These are phyloP conservation scores for Pseudogymnoascus sp. DNA, from an alignment of 2,329 filamentous ascomycete species.

Conservation along the genomic window DNA sequence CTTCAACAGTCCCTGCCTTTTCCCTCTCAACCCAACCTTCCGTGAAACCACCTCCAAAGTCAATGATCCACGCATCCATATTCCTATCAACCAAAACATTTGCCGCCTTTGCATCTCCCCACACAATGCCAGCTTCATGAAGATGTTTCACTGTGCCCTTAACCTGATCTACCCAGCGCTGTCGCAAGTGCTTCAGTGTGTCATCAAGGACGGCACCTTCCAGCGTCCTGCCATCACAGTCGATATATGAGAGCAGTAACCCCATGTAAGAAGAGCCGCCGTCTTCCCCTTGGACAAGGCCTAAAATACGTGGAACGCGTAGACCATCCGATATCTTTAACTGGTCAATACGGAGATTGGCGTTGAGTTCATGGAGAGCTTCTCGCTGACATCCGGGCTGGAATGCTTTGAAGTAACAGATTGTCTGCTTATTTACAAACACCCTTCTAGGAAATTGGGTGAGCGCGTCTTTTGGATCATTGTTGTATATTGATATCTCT, in stretches of 20 bases:
- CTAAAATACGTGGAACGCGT: conserved; percentile 18
- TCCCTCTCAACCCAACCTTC: conserved; percentile 20
- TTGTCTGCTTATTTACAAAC: conserved; percentile 15
- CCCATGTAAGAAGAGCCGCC: conserved; percentile 18
- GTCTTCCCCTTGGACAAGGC: conserved; percentile 19
- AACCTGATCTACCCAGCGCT: conserved; percentile 23
- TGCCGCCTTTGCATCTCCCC: conserved; percentile 23
- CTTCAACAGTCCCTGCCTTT: conserved; percentile 20
- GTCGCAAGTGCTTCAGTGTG: conserved; percentile 17
- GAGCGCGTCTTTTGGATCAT: conserved; percentile 18
- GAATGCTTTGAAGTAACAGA: conserved; percentile 20
- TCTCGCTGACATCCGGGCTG: conserved; percentile 14
- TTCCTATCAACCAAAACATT: conserved; percentile 22
- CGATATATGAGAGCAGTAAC: conserved; percentile 21
- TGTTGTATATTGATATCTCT: conserved; percentile 16
- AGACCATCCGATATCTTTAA: conserved; percentile 17
- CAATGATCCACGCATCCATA: conserved; percentile 23
- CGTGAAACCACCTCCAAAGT: conserved; percentile 25
- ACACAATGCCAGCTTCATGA: conserved; percentile 15
- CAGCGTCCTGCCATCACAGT: conserved; percentile 19
- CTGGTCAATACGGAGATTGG: conserved; percentile 16
- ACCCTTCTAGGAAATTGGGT: conserved; percentile 18
- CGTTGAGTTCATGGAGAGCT: conserved; percentile 19
- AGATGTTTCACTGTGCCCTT: conserved; percentile 17
- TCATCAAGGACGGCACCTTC: conserved; percentile 16